Conservation (phyloP, 257 asterid genomes). For the Ajuga chamaepitys region DNA sequence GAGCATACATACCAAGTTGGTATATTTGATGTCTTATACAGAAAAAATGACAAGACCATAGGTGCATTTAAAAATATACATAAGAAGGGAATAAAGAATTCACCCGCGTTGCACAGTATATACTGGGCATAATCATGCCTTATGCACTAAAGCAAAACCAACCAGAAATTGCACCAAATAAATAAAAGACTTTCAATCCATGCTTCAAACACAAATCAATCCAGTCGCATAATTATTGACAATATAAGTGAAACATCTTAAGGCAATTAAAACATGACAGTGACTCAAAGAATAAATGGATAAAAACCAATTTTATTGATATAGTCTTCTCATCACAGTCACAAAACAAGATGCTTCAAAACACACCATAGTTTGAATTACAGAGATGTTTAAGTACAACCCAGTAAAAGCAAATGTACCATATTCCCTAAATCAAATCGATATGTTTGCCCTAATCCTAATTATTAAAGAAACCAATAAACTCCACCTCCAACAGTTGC, state of each 20-base stretch:
- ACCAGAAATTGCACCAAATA: no score
- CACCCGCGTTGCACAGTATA: neutral
- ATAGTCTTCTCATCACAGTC: neutral
- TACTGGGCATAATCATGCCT: neutral
- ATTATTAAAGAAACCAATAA: neutral
- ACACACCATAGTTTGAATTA: neutral
- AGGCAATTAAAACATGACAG: neutral
- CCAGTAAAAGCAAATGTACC: neutral
- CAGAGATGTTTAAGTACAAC: neutral
- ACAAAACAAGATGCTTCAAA: neutral
- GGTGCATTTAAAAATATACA: no score
- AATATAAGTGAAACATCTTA: neutral
- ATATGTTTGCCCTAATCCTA: neutral
- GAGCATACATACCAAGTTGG: no score
- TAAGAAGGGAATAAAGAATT: no score
- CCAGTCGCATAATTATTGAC: no score
- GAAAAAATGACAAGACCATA: no score
- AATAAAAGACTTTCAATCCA: no score
- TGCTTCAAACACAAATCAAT: no score
- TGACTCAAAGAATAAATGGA: neutral
- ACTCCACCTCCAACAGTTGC: neutral
- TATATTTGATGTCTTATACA: no score
- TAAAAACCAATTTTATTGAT: neutral
- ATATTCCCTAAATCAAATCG: neutral
- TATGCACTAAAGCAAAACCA: no score